Evolutionary conservation across 2,329 filamentous ascomycete genomes (phyloP), one percentile per base, ranked within the genome.

Genomic region (Fonsecaea nubica): DNA sequence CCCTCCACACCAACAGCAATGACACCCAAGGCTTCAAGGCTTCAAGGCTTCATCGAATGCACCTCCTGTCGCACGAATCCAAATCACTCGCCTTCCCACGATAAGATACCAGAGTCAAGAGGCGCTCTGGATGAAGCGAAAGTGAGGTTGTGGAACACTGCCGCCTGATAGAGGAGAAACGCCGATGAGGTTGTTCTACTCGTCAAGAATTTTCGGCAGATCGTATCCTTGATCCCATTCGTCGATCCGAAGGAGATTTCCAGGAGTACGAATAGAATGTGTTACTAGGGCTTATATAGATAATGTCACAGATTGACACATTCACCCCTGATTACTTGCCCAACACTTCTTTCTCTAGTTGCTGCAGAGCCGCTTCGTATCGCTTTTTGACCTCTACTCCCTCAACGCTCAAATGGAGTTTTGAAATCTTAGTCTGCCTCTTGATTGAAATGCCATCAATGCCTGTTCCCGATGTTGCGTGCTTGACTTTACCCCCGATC

Each of bases 401-500:
- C 55, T 62, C 64, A 10, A 71, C 18, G 15, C 61, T 62, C 6
- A 71, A 42, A 54, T 64, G 64, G 9, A 66, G 33, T 13, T 69
- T 62, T 18, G 57, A 62, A 40, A 68, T 60, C 30, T 58, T 64
- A 12, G 58, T 50, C 21, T 63, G 30, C 57, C 70, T 62, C n/a
- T 66, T 54, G 10, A 68, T 62, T 18, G 40, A 35, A 33, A 62
- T 32, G 18, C 56, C 57, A 36, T 62, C 25, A 13, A 18, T 4
- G 36, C n/a, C 61, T 40, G 53, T 35, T 42, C 40, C 53, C n/a
- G 59, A 30, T 8, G 12, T 33, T 25, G 62, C 63, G 84, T 85
- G 1, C 18, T 56, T 55, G 15, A 30, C 64, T 53, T 71, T 73
- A 10, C 69, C 71, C 45, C 88, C 90, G 68, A 98, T 89, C 72